These are phyloP conservation scores for Diaporthe australafricana DNA, from an alignment of 2,329 filamentous ascomycete genomes.

Conservation along the genomic window DNA sequence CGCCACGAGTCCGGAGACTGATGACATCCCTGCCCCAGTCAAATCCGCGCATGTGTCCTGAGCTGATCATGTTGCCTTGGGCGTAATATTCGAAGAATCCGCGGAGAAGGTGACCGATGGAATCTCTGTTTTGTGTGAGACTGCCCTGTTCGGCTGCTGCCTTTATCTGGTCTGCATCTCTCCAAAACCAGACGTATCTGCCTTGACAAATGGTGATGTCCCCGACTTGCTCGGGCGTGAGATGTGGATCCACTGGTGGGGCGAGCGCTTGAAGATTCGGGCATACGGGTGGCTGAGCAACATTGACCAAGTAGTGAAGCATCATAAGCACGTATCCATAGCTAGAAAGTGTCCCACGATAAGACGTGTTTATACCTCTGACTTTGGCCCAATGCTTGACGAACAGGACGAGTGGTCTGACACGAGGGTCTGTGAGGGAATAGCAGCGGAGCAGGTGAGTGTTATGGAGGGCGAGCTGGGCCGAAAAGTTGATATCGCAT, in stretches of 20 bases:
- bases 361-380: constrained; percentile 87
- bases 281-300: constrained; percentile 83
- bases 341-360: constrained; percentile 86
- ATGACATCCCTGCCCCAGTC: constrained; percentile 85
- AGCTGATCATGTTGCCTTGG: constrained; percentile 66
- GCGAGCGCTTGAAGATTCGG: constrained; percentile 80
- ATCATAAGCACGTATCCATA: constrained; percentile 96
- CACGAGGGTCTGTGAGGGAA: constrained; percentile 80
- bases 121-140: constrained; percentile 76
- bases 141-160: constrained; percentile 67
- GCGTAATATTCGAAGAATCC: constrained; percentile 93
- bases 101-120: constrained; percentile 77
- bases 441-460: constrained; percentile 87
- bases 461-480: constrained; percentile 85
- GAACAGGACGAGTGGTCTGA: constrained; percentile 83
- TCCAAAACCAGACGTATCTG: constrained; percentile 81
- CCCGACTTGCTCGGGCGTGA: constrained; percentile 51
- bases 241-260: constrained; percentile 53
- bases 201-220: constrained; percentile 68
- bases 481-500: constrained; percentile 93
- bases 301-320: constrained; percentile 87
- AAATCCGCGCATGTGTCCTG: constrained; percentile 69
- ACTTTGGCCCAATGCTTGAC: constrained; percentile 92
- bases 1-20: constrained; percentile 78
- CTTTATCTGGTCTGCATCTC: constrained; percentile 77